phyloP scores from a whole-genome alignment of 1,284 basidiomycete genomes.

The Boletus sp. region DNA sequence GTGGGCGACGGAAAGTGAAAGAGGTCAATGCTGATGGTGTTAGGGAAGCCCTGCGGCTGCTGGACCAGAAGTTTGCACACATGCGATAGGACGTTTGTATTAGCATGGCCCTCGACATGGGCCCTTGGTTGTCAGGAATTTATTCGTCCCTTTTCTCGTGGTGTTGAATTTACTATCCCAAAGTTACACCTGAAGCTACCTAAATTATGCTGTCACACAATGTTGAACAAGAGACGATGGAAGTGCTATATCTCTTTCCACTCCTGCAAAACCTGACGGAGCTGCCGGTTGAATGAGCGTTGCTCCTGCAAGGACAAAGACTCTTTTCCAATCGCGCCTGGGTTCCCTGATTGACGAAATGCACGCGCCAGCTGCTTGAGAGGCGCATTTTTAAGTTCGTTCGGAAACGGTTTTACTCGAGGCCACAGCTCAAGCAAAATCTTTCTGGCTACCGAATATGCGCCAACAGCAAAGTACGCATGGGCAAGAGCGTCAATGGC shows the following conservation, averaged over 20 bases:
- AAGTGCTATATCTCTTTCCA: conserved; percentile 18
- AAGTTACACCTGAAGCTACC: background rate
- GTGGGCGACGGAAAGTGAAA: conserved; percentile 57
- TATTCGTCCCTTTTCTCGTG: background rate
- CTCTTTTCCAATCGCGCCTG: conserved; percentile 1
- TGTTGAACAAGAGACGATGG: background rate
- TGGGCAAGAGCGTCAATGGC: conserved; percentile 66
- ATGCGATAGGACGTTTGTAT: conserved; percentile 19
- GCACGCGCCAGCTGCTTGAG: conserved; percentile 42
- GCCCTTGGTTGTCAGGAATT: too few species aligned
- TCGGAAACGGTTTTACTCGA: conserved; percentile 59
- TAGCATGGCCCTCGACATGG: background rate
- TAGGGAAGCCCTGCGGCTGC: conserved; percentile 69
- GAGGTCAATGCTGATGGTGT: conserved; percentile 78
- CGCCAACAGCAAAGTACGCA: conserved; percentile 57
- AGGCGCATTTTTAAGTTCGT: conserved; percentile 37
- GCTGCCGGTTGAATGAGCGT: conserved; percentile 30
- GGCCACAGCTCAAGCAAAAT: conserved; percentile 62
- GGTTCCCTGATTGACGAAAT: conserved; percentile 36
- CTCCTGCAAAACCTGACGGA: conserved; percentile 23
- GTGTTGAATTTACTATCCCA: conserved; percentile 7
- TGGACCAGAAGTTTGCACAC: conserved; percentile 66
- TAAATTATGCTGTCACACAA: background rate
- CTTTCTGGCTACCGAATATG: conserved; percentile 45
- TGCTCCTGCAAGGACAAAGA: conserved; percentile 30